Percentiles rank a stretch among this genome's conserved stretches.
phyloP scores from a whole-genome alignment of 163 green algal genomes.

The Scenedesmus sp. region DNA sequence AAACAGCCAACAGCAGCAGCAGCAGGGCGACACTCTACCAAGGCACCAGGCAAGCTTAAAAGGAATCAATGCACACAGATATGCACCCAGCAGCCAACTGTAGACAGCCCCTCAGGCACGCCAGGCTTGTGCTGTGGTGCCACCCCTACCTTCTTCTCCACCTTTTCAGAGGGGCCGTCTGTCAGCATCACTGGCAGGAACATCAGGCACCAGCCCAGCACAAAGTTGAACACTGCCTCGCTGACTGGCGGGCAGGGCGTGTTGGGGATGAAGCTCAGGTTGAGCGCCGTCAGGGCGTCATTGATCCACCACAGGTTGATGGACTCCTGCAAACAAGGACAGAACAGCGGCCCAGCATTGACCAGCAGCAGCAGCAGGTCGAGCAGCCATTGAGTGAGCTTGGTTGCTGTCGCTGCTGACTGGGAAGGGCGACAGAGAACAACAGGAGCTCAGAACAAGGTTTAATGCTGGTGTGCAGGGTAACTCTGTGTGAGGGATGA shows the following conservation, averaged over 20 bases:
- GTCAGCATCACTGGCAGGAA: conserved; percentile 85
- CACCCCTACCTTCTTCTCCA: conserved; percentile 65
- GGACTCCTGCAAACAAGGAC: conserved; percentile 53
- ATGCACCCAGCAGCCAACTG: no score
- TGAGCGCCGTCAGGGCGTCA: neutral
- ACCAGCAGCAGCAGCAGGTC: neutral
- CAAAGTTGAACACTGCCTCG: conserved; percentile 95
- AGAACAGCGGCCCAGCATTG: no score
- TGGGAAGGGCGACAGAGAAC: no score
- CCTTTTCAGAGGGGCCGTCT: conserved; percentile 71
- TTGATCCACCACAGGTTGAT: conserved; percentile 59
- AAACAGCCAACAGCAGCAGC: neutral
- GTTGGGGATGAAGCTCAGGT: conserved; percentile 39
- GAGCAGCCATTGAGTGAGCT: no score
- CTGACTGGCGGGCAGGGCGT: conserved; percentile 71
- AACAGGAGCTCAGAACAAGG: neutral
- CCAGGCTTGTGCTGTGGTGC: no score
- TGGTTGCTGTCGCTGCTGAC: no score
- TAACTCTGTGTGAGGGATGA: neutral
- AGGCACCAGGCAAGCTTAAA: neutral
- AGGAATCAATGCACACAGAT: no score
- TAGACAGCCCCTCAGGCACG: no score
- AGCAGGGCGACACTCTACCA: neutral
- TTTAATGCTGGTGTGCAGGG: no score
- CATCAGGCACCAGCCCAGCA: conserved; percentile 89